Base-by-base conservation (phyloP, 495 filamentous ascomycete genomes). In the Aspergillus bertholletiae region DNA sequence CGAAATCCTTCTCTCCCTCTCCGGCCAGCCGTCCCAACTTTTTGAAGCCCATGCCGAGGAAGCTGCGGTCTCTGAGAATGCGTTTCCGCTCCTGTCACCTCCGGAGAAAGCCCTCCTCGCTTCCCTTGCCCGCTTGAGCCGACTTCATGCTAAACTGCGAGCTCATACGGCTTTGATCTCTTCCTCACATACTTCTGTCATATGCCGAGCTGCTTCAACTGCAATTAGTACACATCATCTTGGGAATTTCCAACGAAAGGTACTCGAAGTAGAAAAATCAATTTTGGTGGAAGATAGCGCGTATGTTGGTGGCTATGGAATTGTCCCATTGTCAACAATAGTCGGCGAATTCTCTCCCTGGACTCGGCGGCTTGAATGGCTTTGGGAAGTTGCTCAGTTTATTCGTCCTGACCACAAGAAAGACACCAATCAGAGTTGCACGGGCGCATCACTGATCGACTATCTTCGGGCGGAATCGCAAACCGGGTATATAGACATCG, bases 1-100 rank as follows among this genome's bases (percentile, higher is more conserved):
- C 78, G 94, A 98, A 75, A 86, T 98, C 72, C 82, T 98, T 61
- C 86, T 98, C 67, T 89, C 89, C 65, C 87, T 98, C 68, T 94
- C 91, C 58, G 93, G 93, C 49, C 89, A 96, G 73, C 86, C 90
- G 23, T 97, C 93, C 51, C 85, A 91, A 43, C 83, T 97, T 61
- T 87, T 97, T 73, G 73, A 74, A 55, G 51, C 76, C 57, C 56
- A 72, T 20, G 39, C 60, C 43, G 59, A 75, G 39, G 60, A 69
- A 59, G 58, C 76, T 63, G 62, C 66, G 53, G 59, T 70, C 50
- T 51, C 69, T 62, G 68, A 67, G 63, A 71, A 65, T 58, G 61
- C 70, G 56, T 68, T 80, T 60, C 67, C 74, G 43, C 73, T 85
- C 45, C 70, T 95, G 62, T 88, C 88, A 43, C 86, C 88, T 26